These are phyloP conservation scores for Rhynchospora tenuis DNA, from an alignment of 176 grass and related monocot species.

Conservation along the genomic window DNA sequence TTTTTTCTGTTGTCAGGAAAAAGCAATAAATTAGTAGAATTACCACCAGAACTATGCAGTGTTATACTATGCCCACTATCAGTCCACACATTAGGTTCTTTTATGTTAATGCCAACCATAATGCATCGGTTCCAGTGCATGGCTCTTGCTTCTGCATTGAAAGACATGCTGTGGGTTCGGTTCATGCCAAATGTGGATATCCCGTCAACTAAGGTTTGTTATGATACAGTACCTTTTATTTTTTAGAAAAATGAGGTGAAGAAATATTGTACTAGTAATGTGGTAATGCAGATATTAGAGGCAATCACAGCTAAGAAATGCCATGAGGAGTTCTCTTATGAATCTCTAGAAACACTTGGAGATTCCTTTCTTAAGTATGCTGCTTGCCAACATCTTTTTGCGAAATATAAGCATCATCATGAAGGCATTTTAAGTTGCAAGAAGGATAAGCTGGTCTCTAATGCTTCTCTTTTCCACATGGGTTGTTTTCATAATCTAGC, in stretches of 20 bases:
- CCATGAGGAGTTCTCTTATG: slow-evolving; percentile 61
- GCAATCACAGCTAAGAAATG: slow-evolving; percentile 71
- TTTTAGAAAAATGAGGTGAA: background rate
- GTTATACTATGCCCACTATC: slow-evolving; percentile 53
- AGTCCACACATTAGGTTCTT: slow-evolving; percentile 31
- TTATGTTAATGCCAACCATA: slow-evolving; percentile 52
- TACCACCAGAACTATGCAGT: slow-evolving; percentile 73
- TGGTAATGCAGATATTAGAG: slow-evolving; percentile 56
- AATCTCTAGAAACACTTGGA: slow-evolving; percentile 81
- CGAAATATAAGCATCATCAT: slow-evolving; percentile 52
- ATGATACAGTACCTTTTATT: background rate
- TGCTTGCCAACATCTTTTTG: slow-evolving; percentile 53
- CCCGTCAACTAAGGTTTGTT: slow-evolving; percentile 45
- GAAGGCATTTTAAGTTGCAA: slow-evolving; percentile 68
- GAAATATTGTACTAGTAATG: background rate
- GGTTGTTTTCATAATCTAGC: slow-evolving; percentile 48
- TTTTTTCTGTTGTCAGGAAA: background rate
- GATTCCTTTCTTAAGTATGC: slow-evolving; percentile 88
- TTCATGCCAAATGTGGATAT: slow-evolving; percentile 44
- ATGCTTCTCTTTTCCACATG: slow-evolving; percentile 51
- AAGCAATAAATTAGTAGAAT: slow-evolving; percentile 32
- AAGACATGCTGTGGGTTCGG: slow-evolving; percentile 27
- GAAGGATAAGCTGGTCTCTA: slow-evolving; percentile 71
- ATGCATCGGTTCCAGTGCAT: slow-evolving; percentile 69
- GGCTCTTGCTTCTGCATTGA: slow-evolving; percentile 61